Evolutionary conservation across 305 asterid genomes (phyloP), one percentile per base, ranked within the genome.

Genomic region (Fraxinus floribunda): DNA sequence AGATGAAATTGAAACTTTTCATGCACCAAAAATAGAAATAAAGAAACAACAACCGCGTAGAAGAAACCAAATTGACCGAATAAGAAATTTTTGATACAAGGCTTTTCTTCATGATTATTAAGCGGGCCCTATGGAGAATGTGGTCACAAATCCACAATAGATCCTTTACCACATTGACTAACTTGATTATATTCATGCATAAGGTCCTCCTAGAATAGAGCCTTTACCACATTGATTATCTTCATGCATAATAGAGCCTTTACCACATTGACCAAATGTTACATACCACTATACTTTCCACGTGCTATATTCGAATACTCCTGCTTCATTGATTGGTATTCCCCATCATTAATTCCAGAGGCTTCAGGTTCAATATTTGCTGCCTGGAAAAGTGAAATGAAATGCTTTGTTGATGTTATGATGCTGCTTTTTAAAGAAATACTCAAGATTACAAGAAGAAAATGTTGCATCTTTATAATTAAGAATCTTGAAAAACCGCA

Each of bases 231-330:
- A 24, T 22, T 20, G 32, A 64, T 30, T 0, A 26, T 22, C 35
- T 64, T 64, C n/a, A 24, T 24, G 35, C 16, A 64, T 24, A 64
- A 46, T 46, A 46, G 57, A 46, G 18, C 57, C 57, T 46, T 46
- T 46, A 46, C 57, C 57, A 46, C 18, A 46, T 15, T 46, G 57
- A 46, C 57, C 57, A 46, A 46, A 46, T 46, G 26, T 71, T 30
- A n/a, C 22, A 60, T 86, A 89, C 92, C 91, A 16, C 87, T 60
- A 72, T 84, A 86, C 80, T 89, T 89, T 78, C 84, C 89, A 78
- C 85, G 87, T 75, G 86, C 89, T 74, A 86, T 55, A 85, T 80
- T 85, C 46, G 90, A 86, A 80, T 79, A 86, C 39, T 79, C 89
- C 71, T 75, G 85, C 84, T 88, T 88, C 86, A 88, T 81, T 84